A percentile compares a stretch with the other conserved stretches of the same genome.
Conservation (phyloP, 2,329 filamentous ascomycete genomes). For the Didymella keratinophila region DNA sequence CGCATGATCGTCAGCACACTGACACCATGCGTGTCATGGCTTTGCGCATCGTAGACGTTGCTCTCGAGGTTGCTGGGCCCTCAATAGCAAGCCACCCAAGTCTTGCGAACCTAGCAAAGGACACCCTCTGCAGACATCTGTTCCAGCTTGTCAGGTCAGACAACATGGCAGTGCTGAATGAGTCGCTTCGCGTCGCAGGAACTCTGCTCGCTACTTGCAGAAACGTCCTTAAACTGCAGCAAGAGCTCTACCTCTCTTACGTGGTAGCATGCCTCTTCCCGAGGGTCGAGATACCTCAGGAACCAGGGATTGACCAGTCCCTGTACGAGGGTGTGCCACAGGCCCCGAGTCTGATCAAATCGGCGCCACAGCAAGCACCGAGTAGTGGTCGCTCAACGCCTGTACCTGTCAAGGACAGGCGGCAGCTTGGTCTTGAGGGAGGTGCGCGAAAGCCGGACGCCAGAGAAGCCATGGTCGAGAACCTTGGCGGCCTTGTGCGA, state of each 20-base stretch:
- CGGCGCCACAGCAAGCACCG: slow-evolving; percentile 69
- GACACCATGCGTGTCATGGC: slow-evolving; percentile 98
- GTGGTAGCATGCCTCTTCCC: slow-evolving; percentile 93
- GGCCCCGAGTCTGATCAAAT: slow-evolving; percentile 85
- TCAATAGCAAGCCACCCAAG: slow-evolving; percentile 93
- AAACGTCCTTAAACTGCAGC: slow-evolving; percentile 89
- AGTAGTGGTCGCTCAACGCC: slow-evolving; percentile 86
- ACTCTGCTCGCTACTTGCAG: slow-evolving; percentile 91
- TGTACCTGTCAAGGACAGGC: slow-evolving; percentile 88
- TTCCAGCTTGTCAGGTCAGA: slow-evolving; percentile 97
- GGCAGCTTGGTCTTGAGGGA: slow-evolving; percentile 90
- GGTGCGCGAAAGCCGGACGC: slow-evolving; percentile 92
- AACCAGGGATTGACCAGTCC: slow-evolving; percentile 87
- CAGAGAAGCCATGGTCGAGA: slow-evolving; percentile 97
- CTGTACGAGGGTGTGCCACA: slow-evolving; percentile 94
- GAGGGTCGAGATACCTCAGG: slow-evolving; percentile 89
- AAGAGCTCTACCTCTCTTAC: slow-evolving; percentile 95
- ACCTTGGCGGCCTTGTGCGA: slow-evolving; percentile 85
- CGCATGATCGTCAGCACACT: slow-evolving; percentile 89
- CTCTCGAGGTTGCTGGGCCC: slow-evolving; percentile 92
- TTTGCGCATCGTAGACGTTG: slow-evolving; percentile 94
- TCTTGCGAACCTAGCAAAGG: slow-evolving; percentile 85
- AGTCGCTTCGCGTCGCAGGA: slow-evolving; percentile 89
- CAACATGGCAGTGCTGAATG: slow-evolving; percentile 92
- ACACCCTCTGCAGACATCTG: slow-evolving; percentile 89